Evolutionary conservation across 208 protist genomes (phyloP), one percentile per base, ranked within the genome.

Genomic region (Crithidia fasciculata): DNA sequence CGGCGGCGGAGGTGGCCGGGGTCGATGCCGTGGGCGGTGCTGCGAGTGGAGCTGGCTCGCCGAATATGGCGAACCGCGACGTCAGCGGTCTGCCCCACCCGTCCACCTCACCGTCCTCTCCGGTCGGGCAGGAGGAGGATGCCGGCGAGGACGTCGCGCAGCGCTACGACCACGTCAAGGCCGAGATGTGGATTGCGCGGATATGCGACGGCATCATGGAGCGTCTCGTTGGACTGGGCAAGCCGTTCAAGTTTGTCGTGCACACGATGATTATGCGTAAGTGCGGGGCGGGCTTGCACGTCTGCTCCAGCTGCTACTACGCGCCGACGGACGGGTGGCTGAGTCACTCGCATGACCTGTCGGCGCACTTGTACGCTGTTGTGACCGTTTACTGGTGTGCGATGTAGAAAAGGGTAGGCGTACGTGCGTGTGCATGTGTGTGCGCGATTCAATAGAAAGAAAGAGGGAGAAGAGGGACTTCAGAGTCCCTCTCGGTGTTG

Each of bases 211-310:
- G 81, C 66, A 93, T 93, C 59, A 85, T 90, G 83, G 88, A 96
- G 80, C 83, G 86, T 4, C 67, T 94, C 36, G 69, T 96, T n/a
- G 81, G 76, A 2, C 76, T 96, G 47, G 78, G 82, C 5, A 92
- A 92, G 70, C 92, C 92, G 43, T 96, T 92, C 76, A 96, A 96
- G 84, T 96, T 84, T 78, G 87, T 96, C 9, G 83, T 87, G 40
- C 88, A 94, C 64, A 78, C 81, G 16, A 87, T 96, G 82, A 80
- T 94, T 43, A 94, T 92, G 92, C 83, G 92, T 16, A 94, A 94
- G 78, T 85, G 79, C 57, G 92, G 92, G 6, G 92, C 89, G 1
- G 92, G 89, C 28, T 84, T 96, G 72, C 89, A 96, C 58, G 83
- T 96, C 18, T 96, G 92, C 72, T 91, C 85, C 3, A 94, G 89